Evolutionary conservation across 2,329 filamentous ascomycete species (phyloP).

Genomic region (Fusarium chuoi): DNA sequence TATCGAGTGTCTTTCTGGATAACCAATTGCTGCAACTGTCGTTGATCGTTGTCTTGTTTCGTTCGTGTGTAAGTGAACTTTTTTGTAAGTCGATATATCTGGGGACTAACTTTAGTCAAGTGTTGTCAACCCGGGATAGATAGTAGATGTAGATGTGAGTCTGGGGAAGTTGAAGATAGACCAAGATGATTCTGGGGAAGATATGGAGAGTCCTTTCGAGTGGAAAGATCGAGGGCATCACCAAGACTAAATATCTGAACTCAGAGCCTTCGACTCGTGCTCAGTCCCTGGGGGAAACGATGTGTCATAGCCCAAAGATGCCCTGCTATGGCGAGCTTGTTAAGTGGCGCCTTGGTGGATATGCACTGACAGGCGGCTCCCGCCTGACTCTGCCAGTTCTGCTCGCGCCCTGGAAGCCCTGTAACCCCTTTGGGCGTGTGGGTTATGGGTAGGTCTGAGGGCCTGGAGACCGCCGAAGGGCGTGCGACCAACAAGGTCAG

Average conservation of each 20-base stretch:
- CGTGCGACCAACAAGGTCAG: constrained; percentile 29
- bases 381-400: constrained; percentile 41
- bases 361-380: constrained; percentile 37
- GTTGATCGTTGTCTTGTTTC: constrained; percentile 11
- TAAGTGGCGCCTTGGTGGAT: constrained; percentile 41
- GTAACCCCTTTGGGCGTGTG: constrained; percentile 35
- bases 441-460: constrained; percentile 28
- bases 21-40: neutral
- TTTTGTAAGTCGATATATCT: constrained; percentile 20
- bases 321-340: constrained; percentile 45
- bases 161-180: constrained; percentile 32
- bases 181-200: constrained; percentile 33
- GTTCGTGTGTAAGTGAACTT: constrained; percentile 27
- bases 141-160: constrained; percentile 14
- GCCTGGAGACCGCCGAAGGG: constrained; percentile 32
- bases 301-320: constrained; percentile 44
- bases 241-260: constrained; percentile 42
- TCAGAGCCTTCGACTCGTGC: constrained; percentile 27
- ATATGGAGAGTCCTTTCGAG: constrained; percentile 35
- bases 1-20: constrained; percentile 1
- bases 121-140: constrained; percentile 7
- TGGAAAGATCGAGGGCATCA: constrained; percentile 36
- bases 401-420: constrained; percentile 30
- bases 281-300: constrained; percentile 39
- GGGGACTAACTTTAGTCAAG: constrained; percentile 20